Percentiles rank a stretch among this genome's conserved stretches.
These are phyloP conservation scores for Venturia oleaginea DNA, from an alignment of 2,329 filamentous ascomycete genomes.

Conservation along the genomic window DNA sequence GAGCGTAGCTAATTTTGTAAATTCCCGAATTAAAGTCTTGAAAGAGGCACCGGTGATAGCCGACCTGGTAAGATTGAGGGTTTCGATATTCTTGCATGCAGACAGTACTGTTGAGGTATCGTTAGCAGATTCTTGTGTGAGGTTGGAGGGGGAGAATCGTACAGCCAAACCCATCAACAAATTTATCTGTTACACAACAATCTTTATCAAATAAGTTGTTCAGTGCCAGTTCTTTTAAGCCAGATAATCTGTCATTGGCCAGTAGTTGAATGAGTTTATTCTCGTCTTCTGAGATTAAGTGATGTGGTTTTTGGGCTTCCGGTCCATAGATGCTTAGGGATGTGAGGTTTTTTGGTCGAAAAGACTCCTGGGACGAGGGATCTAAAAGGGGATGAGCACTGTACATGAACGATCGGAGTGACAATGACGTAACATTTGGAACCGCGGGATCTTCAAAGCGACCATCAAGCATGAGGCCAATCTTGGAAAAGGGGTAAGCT, in stretches of 20 bases:
- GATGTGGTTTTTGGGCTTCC: constrained; percentile 5
- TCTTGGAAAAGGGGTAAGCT: background rate
- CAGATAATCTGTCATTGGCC: background rate
- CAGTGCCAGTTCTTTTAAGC: background rate
- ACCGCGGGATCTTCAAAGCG: constrained; percentile 14
- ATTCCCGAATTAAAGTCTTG: background rate
- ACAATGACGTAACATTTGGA: constrained; percentile 14
- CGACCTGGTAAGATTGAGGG: background rate
- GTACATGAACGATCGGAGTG: background rate
- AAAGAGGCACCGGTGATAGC: background rate
- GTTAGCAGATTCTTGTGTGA: background rate
- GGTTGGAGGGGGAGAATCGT: background rate
- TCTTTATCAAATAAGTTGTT: background rate
- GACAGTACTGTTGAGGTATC: background rate
- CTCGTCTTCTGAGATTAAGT: background rate
- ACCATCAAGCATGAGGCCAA: constrained; percentile 1
- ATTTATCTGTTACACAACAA: background rate
- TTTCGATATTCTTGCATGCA: background rate
- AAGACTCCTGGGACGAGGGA: background rate
- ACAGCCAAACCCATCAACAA: background rate
- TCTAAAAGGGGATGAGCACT: background rate
- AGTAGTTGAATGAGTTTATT: background rate
- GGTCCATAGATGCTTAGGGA: constrained; percentile 14
- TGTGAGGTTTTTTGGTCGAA: constrained; percentile 16
- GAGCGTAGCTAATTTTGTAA: background rate